Evolutionary conservation across 768 basidiomycete species (phyloP).

Genomic region (Lactifluus echinatus): DNA sequence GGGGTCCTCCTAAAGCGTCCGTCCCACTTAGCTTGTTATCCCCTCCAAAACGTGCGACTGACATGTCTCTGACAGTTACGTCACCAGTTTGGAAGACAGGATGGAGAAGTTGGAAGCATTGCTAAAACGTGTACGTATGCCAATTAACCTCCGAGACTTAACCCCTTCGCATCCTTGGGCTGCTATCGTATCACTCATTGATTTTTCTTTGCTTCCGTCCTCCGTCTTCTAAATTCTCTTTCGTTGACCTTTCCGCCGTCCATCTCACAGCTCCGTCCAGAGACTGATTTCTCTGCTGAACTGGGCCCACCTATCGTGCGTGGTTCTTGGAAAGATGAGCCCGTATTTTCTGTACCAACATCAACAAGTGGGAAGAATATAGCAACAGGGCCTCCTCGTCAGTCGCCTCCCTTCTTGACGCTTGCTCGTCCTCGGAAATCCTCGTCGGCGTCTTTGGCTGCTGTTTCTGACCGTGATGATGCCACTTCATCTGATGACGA

Average conservation of each 20-base stretch:
- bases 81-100: slow-evolving; percentile 30
- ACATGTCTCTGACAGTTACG: slow-evolving; percentile 23
- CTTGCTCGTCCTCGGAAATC: background rate
- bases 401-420: slow-evolving; percentile 5
- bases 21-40: slow-evolving; percentile 15
- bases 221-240: background rate
- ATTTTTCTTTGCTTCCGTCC: slow-evolving; percentile 25
- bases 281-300: slow-evolving; percentile 50
- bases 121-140: slow-evolving; percentile 28
- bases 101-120: slow-evolving; percentile 31
- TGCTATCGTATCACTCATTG: background rate
- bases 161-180: background rate
- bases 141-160: background rate
- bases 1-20: slow-evolving; percentile 34
- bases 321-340: slow-evolving; percentile 50
- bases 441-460: background rate
- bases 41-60: background rate
- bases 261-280: slow-evolving; percentile 48
- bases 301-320: slow-evolving; percentile 55
- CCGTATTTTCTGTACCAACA: slow-evolving; percentile 7
- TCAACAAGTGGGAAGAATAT: background rate
- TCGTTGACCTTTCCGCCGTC: background rate
- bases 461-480: background rate
- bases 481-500: background rate
- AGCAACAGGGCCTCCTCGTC: background rate